phyloP scores from a whole-genome alignment of 2,329 filamentous ascomycete species.

The Zalaria sp. region DNA sequence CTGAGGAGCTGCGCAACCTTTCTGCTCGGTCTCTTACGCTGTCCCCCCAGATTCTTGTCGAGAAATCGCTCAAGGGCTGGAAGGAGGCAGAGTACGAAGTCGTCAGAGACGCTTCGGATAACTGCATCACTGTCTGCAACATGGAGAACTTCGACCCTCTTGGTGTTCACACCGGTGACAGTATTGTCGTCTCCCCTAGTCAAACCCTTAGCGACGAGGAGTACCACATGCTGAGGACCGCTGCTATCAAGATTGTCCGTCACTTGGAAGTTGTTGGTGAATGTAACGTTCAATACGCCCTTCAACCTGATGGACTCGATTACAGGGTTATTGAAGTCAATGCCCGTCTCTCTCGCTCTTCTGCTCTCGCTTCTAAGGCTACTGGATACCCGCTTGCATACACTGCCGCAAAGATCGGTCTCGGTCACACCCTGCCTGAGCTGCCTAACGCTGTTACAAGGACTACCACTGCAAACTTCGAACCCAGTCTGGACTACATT shows the following conservation, averaged over 20 bases:
- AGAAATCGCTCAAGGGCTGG: conserved; percentile 98
- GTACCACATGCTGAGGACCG: conserved; percentile 97
- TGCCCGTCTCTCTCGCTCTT: conserved; percentile 92
- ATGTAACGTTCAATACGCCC: conserved; percentile 96
- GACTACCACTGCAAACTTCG: conserved; percentile 97
- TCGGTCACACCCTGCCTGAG: conserved; percentile 89
- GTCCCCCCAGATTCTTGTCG: conserved; percentile 90
- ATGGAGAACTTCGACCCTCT: conserved; percentile 99
- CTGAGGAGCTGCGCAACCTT: conserved; percentile 87
- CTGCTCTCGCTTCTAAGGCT: conserved; percentile 91
- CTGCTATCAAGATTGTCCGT: conserved; percentile 95
- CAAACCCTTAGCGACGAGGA: conserved; percentile 97
- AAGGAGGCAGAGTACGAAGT: conserved; percentile 99
- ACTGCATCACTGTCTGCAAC: conserved; percentile 98
- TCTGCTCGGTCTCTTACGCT: conserved; percentile 84
- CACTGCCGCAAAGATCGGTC: conserved; percentile 93
- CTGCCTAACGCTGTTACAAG: conserved; percentile 96
- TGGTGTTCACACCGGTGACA: conserved; percentile 95
- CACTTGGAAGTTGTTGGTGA: conserved; percentile 95
- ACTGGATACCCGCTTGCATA: conserved; percentile 96
- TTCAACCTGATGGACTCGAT: conserved; percentile 92
- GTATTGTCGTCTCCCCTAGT: conserved; percentile 92
- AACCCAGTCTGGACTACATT: conserved; percentile 92
- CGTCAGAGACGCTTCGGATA: conserved; percentile 90
- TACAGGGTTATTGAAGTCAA: conserved; percentile 99